A percentile compares a stretch with the other conserved stretches of the same genome.
These are phyloP conservation scores for Cantharellus anzutake DNA, from an alignment of 768 basidiomycete species.

Conservation along the genomic window DNA sequence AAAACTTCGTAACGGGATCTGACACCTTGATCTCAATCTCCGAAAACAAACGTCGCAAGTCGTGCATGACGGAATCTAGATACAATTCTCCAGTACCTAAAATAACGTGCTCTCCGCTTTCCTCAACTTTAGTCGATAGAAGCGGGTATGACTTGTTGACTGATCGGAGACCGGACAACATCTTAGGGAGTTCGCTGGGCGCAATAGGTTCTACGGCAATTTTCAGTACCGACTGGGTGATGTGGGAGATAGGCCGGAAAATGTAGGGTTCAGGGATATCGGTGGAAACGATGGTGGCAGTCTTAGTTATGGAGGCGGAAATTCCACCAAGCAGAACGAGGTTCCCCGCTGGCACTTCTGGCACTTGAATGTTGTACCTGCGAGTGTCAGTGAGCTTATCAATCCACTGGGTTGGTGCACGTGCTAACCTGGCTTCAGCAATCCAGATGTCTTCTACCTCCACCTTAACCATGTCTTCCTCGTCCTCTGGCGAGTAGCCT, in stretches of 20 bases:
- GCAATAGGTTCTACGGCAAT: conserved; percentile 96
- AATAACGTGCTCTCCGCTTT: conserved; percentile 92
- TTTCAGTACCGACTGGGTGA: conserved; percentile 93
- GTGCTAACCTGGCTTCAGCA: conserved; percentile 52
- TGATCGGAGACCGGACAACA: conserved; percentile 90
- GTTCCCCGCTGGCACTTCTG: conserved; percentile 82
- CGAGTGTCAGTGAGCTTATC: background rate
- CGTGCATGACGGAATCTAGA: conserved; percentile 93
- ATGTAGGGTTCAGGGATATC: conserved; percentile 74
- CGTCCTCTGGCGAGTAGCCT: conserved; percentile 95
- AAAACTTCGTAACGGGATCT: conserved; percentile 95
- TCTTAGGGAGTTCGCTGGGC: conserved; percentile 95
- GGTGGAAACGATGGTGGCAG: conserved; percentile 63
- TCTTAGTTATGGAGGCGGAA: conserved; percentile 87
- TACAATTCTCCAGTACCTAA: conserved; percentile 96
- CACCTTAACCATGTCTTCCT: conserved; percentile 89
- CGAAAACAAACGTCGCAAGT: conserved; percentile 75
- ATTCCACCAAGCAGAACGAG: conserved; percentile 84
- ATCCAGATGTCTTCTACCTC: conserved; percentile 81
- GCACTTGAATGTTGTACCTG: conserved; percentile 81
- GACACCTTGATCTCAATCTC: conserved; percentile 99
- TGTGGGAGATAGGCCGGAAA: conserved; percentile 90
- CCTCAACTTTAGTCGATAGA: conserved; percentile 88
- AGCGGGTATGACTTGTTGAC: conserved; percentile 97
- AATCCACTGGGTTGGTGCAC: background rate